Percentiles rank a stretch among this genome's conserved stretches.
Conservation (phyloP, 257 asterid genomes). For the Solanum dulcamara region DNA sequence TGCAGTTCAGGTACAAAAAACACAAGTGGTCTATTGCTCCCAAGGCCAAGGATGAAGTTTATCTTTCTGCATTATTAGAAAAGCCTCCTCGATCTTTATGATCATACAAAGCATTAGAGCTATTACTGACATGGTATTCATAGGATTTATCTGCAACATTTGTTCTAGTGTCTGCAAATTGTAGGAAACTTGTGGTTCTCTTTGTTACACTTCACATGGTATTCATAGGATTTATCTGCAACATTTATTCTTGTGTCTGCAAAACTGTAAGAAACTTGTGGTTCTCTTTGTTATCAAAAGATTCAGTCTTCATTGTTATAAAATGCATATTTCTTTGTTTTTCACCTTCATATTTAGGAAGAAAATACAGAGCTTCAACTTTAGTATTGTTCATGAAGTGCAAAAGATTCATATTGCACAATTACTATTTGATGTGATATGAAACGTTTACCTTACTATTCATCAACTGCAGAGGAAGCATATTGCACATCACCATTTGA, state of each 20-base stretch:
- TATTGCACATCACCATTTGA: background rate
- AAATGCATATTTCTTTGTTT: background rate
- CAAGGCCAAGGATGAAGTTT: conserved; percentile 71
- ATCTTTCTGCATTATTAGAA: conserved; percentile 73
- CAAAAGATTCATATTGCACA: background rate
- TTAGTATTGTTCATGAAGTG: background rate
- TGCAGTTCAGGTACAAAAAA: conserved; percentile 82
- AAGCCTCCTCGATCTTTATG: conserved; percentile 74
- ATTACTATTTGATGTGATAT: background rate
- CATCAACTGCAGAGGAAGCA: background rate
- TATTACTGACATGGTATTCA: background rate
- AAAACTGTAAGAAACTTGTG: background rate
- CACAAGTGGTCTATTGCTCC: conserved; percentile 75
- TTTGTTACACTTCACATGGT: background rate
- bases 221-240: background rate
- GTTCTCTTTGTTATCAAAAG: background rate
- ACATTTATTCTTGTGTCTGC: background rate
- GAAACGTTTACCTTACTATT: background rate
- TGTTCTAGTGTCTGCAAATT: background rate
- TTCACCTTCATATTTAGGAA: background rate
- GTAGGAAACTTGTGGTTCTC: background rate
- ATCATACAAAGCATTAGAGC: background rate
- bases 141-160: background rate
- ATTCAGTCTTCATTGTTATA: background rate
- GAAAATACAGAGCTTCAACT: background rate